Conservation (phyloP, 768 basidiomycete genomes). For the Lactifluus echinatus region DNA sequence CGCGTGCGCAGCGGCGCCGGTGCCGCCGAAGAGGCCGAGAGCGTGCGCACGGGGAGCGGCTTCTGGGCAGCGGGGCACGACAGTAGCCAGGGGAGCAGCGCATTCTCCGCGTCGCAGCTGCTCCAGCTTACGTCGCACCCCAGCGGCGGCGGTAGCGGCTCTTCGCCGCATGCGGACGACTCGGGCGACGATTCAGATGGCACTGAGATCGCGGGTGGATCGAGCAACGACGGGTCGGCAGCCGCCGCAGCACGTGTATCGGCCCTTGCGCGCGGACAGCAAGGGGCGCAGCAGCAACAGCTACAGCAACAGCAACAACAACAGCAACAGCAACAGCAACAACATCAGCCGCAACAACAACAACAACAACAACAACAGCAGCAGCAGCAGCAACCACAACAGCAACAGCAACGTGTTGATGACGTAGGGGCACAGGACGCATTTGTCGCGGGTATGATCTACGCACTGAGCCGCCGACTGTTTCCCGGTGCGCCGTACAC, state of each 20-base stretch:
- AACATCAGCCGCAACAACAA: background rate
- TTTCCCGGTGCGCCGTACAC: conserved; percentile 73
- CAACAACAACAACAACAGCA: background rate
- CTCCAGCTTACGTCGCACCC: conserved; percentile 5
- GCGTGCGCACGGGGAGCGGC: conserved; percentile 60
- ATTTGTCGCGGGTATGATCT: conserved; percentile 85
- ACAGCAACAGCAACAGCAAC: background rate
- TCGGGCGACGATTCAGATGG: conserved; percentile 54
- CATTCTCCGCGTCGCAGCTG: conserved; percentile 34
- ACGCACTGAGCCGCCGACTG: conserved; percentile 60
- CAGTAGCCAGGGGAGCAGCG: conserved; percentile 47
- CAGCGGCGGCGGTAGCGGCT: too few species aligned
- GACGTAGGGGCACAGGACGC: conserved; percentile 76
- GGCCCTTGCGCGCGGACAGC: background rate
- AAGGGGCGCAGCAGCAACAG: background rate
- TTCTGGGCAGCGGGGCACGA: conserved; percentile 57
- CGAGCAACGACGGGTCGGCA: conserved; percentile 23
- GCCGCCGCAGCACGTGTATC: conserved; percentile 22
- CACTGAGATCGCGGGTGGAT: conserved; percentile 41
- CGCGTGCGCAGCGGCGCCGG: background rate
- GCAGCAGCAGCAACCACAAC: background rate
- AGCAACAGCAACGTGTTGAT: conserved; percentile 37
- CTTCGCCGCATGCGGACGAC: conserved; percentile 39
- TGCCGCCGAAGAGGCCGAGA: conserved; percentile 30
- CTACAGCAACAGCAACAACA: background rate